These are phyloP conservation scores for Colletotrichum tamarilloi DNA, from an alignment of 2,329 filamentous ascomycete genomes.

Conservation along the genomic window DNA sequence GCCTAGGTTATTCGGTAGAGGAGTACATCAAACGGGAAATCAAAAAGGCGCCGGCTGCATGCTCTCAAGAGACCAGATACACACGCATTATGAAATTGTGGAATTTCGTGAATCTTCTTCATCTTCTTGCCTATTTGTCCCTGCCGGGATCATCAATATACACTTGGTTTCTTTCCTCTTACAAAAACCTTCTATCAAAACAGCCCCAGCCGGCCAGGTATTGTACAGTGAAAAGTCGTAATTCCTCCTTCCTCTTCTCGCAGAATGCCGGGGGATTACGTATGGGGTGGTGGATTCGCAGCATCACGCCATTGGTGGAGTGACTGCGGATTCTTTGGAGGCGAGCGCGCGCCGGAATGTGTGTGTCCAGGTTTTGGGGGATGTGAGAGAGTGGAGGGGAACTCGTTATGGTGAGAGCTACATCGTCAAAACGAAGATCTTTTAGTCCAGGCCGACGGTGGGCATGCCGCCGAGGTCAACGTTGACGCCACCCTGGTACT, in stretches of 20 bases:
- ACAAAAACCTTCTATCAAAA: conserved; percentile 54
- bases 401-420: conserved; percentile 7
- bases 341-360: neutral
- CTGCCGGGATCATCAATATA: conserved; percentile 35
- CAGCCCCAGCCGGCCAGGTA: conserved; percentile 50
- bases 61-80: neutral
- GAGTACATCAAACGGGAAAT: conserved; percentile 15
- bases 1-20: conserved; percentile 37
- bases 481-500: conserved; percentile 44
- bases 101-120: conserved; percentile 8
- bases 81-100: conserved; percentile 4
- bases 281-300: conserved; percentile 5
- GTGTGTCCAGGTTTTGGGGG: neutral
- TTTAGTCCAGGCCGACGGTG: conserved; percentile 66
- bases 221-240: conserved; percentile 50
- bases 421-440: neutral
- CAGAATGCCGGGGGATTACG: conserved; percentile 28
- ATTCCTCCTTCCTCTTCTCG: conserved; percentile 25
- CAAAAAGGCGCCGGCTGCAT: neutral
- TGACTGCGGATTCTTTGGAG: conserved; percentile 21
- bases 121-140: conserved; percentile 29
- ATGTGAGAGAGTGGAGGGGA: conserved; percentile 23
- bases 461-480: conserved; percentile 61
- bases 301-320: conserved; percentile 16
- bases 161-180: conserved; percentile 40